A percentile compares a stretch with the other conserved stretches of the same genome.
phyloP scores from a whole-genome alignment of 257 asterid species.

The Solanum chiquidenum region DNA sequence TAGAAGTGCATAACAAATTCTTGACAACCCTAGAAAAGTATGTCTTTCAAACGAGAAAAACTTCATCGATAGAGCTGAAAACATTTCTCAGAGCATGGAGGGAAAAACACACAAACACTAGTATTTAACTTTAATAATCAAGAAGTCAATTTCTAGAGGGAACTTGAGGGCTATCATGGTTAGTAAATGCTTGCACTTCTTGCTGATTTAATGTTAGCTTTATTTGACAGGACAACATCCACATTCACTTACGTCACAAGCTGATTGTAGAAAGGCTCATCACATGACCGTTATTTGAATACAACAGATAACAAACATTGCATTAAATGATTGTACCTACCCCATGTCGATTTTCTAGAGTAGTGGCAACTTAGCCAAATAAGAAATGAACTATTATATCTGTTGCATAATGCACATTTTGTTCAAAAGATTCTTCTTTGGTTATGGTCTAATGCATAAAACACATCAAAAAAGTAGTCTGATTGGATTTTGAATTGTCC shows the following conservation, averaged over 20 bases:
- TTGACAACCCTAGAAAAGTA: background rate
- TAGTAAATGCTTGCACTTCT: background rate
- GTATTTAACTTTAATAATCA: background rate
- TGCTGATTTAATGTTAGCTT: background rate
- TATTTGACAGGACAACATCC: background rate
- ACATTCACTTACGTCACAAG: background rate
- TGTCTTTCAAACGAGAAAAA: background rate
- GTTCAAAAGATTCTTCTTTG: background rate
- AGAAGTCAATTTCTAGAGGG: background rate
- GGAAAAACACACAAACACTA: background rate
- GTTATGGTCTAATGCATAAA: background rate
- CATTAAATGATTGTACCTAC: background rate
- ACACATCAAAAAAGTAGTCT: background rate
- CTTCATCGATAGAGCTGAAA: background rate
- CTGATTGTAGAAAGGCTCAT: background rate
- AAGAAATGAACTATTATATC: background rate
- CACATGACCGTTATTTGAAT: background rate
- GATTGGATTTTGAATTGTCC: background rate
- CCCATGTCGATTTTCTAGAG: background rate
- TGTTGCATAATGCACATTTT: background rate
- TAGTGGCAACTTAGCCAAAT: conserved; percentile 33
- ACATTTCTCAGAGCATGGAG: background rate
- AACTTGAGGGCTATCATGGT: background rate
- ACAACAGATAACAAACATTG: background rate
- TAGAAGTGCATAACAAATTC: background rate